Conservation (phyloP, 2,329 filamentous ascomycete species). For the Diaporthe citrichinensis region DNA sequence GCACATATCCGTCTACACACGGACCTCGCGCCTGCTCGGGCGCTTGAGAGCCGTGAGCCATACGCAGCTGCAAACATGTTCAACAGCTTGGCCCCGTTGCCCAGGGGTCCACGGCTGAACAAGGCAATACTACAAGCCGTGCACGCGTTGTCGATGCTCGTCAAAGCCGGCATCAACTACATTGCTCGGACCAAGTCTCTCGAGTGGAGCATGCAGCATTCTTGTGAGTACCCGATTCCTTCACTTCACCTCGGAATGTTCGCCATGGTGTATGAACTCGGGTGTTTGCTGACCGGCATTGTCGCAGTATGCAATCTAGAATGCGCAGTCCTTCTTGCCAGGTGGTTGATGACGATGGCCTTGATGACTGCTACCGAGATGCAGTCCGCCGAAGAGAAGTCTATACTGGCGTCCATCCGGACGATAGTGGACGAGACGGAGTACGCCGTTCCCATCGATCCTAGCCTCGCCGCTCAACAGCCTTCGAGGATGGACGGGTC, state of each 20-base stretch:
- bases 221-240: constrained; percentile 58
- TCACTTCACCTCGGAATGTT: background rate
- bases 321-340: constrained; percentile 72
- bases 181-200: constrained; percentile 72
- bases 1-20: constrained; percentile 77
- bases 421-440: constrained; percentile 74
- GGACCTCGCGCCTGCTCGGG: constrained; percentile 73
- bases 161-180: constrained; percentile 74
- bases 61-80: constrained; percentile 73
- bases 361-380: constrained; percentile 65
- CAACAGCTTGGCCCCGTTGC: constrained; percentile 69
- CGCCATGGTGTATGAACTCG: background rate
- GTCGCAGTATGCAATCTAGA: constrained; percentile 71
- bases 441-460: constrained; percentile 72
- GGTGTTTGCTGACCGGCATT: background rate
- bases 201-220: constrained; percentile 75
- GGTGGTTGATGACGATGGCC: constrained; percentile 71
- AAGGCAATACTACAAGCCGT: constrained; percentile 77
- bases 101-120: constrained; percentile 71
- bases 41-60: constrained; percentile 76
- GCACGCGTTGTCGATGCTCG: constrained; percentile 77
- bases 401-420: constrained; percentile 68
- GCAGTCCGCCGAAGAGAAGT: constrained; percentile 66
- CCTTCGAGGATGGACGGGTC: constrained; percentile 58
- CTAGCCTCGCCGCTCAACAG: constrained; percentile 62